Evolutionary conservation across 1,284 basidiomycete species (phyloP), one percentile per base, ranked within the genome.

Genomic region (Boletus calvinii): DNA sequence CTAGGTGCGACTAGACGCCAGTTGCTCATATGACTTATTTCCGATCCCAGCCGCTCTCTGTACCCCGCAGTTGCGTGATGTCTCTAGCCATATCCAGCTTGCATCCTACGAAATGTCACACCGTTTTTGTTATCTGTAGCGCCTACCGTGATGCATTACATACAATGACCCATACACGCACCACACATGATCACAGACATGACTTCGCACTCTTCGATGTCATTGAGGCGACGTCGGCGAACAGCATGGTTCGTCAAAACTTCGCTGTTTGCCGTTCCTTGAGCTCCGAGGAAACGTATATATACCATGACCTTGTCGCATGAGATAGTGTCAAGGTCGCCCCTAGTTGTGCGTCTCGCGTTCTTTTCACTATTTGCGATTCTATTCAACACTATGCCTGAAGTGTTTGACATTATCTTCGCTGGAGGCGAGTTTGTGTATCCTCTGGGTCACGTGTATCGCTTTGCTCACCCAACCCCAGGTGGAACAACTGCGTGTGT

Each of bases 381-480:
- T n/a, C n/a, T n/a, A n/a, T n/a, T n/a, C n/a, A n/a, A 34, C 32
- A 34, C 9, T 10, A 35, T 35, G 34, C 10, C n/a, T 17, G n/a
- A 9, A 35, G 34, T 11, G n/a, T 52, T 40, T 31, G 50, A 52
- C 20, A 36, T 52, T 18, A 36, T 50, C 36, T 74, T 79, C 54
- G 78, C 74, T 26, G 78, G 78, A 54, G 78, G 78, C 73, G 42
- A 41, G 70, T 38, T 22, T 15, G 31, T 44, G 1, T n/a, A 6
- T 20, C 3, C 36, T 37, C 36, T 37, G 1, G 18, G 0, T 1
- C 17, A 6, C n/a, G n/a, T n/a, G n/a, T n/a, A n/a, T n/a, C n/a
- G 7, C 30, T 12, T 30, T 38, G 3, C 26, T 58, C 5, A 58
- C 10, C 12, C 5, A 15, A 26, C 8, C 1, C 7, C 32, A 62